Percentiles rank a stretch among this genome's conserved stretches.
phyloP scores from a whole-genome alignment of 768 basidiomycete genomes.

The Suillus subluteus region DNA sequence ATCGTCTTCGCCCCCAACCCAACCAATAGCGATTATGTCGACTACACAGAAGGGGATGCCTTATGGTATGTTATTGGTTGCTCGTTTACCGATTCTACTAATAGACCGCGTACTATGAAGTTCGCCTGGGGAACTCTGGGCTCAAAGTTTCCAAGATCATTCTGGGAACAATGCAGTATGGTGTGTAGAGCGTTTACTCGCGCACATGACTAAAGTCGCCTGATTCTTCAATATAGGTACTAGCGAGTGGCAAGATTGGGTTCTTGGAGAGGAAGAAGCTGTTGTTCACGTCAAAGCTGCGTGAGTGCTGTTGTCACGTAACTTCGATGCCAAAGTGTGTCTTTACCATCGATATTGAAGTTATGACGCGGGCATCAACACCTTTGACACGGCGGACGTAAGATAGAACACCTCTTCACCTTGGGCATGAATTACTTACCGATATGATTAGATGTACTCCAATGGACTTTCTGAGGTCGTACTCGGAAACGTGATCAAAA shows the following conservation, averaged over 20 bases:
- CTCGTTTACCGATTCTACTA: background rate
- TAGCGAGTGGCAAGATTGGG: constrained; percentile 34
- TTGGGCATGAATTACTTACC: constrained; percentile 32
- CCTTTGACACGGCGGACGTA: constrained; percentile 62
- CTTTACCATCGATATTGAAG: constrained; percentile 13
- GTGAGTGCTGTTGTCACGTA: constrained; percentile 10
- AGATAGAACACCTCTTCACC: constrained; percentile 28
- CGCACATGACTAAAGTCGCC: background rate
- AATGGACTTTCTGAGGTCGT: constrained; percentile 45
- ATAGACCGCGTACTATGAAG: constrained; percentile 20
- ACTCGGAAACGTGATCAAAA: constrained; percentile 50
- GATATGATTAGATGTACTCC: constrained; percentile 34
- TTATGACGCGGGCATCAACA: constrained; percentile 66
- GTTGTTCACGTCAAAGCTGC: constrained; percentile 43
- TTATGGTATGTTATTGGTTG: constrained; percentile 2
- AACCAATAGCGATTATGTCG: constrained; percentile 7
- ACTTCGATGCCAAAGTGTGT: background rate
- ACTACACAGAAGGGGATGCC: constrained; percentile 9
- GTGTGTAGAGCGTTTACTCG: constrained; percentile 11
- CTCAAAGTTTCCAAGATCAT: constrained; percentile 44
- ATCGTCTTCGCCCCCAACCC: background rate
- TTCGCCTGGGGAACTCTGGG: constrained; percentile 47
- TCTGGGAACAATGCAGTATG: constrained; percentile 40
- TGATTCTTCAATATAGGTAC: constrained; percentile 6
- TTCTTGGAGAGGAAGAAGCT: constrained; percentile 39